These are phyloP conservation scores for Pythium brachiatum DNA, from an alignment of 352 stramenopile species.

Conservation along the genomic window DNA sequence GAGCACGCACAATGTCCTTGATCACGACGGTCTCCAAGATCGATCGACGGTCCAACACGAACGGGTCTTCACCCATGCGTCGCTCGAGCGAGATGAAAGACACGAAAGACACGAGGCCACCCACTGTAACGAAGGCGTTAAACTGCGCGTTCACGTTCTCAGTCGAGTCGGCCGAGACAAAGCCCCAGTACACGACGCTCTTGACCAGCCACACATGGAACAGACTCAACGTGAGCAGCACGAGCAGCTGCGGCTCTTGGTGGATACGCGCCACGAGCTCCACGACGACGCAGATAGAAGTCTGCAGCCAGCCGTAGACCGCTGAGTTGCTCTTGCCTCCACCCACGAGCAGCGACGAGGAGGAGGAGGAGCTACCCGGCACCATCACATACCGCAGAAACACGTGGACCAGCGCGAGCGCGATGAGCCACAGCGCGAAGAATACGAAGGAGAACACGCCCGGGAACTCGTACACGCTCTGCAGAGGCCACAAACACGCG, in stretches of 20 bases:
- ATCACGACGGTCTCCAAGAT: conserved; percentile 25
- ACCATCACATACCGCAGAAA: conserved; percentile 32
- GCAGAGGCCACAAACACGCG: conserved; percentile 13
- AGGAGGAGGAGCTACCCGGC: conserved; percentile 19
- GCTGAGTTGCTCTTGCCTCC: conserved; percentile 26
- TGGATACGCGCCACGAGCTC: conserved; percentile 24
- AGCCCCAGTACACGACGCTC: conserved; percentile 10
- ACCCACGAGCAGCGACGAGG: conserved; percentile 23
- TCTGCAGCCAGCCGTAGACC: conserved; percentile 29
- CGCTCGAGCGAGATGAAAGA: conserved; percentile 27
- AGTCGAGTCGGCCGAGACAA: conserved; percentile 12
- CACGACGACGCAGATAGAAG: conserved; percentile 21
- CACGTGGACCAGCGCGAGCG: conserved; percentile 22
- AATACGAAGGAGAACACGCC: conserved; percentile 22
- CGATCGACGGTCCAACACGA: conserved; percentile 30
- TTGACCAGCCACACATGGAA: conserved; percentile 29
- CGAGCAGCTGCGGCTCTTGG: conserved; percentile 32
- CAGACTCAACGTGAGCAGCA: conserved; percentile 29
- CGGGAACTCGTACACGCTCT: conserved; percentile 22
- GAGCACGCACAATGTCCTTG: conserved; percentile 21
- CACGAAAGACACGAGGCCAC: conserved; percentile 25
- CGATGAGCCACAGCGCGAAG: conserved; percentile 11
- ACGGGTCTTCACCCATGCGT: conserved; percentile 26
- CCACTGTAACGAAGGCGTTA: conserved; percentile 16
- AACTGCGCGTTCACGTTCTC: conserved; percentile 23